phyloP scores from a whole-genome alignment of 164 flowering plant species.

The Hamamelis virginiana region DNA sequence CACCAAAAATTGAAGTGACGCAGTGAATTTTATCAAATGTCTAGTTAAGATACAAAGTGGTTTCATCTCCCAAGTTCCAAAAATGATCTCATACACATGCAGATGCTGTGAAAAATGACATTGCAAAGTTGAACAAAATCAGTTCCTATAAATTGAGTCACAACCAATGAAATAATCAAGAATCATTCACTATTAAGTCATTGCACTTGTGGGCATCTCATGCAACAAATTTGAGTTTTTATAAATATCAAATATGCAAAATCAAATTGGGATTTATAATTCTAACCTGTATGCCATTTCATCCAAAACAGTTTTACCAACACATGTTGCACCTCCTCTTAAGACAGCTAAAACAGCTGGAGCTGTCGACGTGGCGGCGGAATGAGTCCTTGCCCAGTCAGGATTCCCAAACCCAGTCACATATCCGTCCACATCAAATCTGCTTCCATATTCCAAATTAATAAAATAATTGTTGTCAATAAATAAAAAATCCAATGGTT shows the following conservation, averaged over 20 bases:
- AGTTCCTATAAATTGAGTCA: too few species aligned
- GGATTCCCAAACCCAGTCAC: slow-evolving; percentile 93
- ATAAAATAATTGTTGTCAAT: neutral
- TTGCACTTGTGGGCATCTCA: neutral
- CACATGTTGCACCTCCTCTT: slow-evolving; percentile 72
- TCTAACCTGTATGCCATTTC: slow-evolving; percentile 95
- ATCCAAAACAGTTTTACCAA: slow-evolving; percentile 95
- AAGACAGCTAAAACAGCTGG: slow-evolving; percentile 62
- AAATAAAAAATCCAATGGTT: too few species aligned
- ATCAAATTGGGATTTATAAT: neutral
- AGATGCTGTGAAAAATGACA: neutral
- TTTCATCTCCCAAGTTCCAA: neutral
- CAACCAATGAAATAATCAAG: neutral
- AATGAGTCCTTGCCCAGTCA: slow-evolving; percentile 90
- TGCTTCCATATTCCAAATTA: slow-evolving; percentile 20
- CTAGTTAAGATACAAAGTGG: neutral
- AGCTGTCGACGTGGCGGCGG: slow-evolving; percentile 64
- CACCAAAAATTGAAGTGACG: neutral
- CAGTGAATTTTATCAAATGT: too few species aligned
- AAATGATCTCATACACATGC: too few species aligned
- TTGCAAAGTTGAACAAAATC: too few species aligned
- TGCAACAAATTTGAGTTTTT: neutral
- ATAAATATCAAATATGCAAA: neutral
- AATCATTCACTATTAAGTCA: neutral
- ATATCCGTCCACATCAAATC: slow-evolving; percentile 86